A percentile compares a stretch with the other conserved stretches of the same genome.
Conservation (phyloP, 1,284 basidiomycete species). For the Pseudozyma pruni region DNA sequence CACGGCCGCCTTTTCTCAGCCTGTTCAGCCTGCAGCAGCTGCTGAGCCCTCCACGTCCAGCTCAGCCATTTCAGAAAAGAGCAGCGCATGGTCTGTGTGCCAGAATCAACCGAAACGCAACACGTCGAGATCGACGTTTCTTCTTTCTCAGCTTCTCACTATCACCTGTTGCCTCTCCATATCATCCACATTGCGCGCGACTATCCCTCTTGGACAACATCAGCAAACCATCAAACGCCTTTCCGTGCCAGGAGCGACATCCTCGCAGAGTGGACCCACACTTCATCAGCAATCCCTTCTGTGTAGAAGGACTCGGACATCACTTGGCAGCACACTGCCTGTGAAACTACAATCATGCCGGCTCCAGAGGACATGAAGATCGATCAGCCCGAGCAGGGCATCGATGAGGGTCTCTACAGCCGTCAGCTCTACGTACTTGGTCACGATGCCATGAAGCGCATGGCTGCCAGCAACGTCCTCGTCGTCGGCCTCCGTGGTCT, state of each 20-base stretch:
- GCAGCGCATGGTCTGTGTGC: background rate
- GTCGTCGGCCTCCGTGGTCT: constrained; percentile 92
- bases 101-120: background rate
- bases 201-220: background rate
- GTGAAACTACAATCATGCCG: constrained; percentile 22
- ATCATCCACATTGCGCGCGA: background rate
- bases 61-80: constrained; percentile 3
- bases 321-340: background rate
- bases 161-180: too few species aligned
- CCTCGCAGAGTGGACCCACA: too few species aligned
- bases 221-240: too few species aligned
- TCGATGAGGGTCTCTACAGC: constrained; percentile 63
- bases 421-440: constrained; percentile 68
- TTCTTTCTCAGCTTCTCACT: background rate
- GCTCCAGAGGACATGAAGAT: constrained; percentile 51
- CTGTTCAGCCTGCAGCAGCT: background rate
- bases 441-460: constrained; percentile 90
- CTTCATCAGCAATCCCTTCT: too few species aligned
- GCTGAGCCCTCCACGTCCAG: constrained; percentile 8
- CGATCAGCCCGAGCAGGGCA: constrained; percentile 50
- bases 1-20: background rate
- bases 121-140: background rate
- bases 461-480: constrained; percentile 95
- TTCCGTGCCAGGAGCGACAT: too few species aligned
- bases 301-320: too few species aligned